Base-by-base conservation (phyloP, 2,329 filamentous ascomycete species). In the Clarireedia monteithiana region DNA sequence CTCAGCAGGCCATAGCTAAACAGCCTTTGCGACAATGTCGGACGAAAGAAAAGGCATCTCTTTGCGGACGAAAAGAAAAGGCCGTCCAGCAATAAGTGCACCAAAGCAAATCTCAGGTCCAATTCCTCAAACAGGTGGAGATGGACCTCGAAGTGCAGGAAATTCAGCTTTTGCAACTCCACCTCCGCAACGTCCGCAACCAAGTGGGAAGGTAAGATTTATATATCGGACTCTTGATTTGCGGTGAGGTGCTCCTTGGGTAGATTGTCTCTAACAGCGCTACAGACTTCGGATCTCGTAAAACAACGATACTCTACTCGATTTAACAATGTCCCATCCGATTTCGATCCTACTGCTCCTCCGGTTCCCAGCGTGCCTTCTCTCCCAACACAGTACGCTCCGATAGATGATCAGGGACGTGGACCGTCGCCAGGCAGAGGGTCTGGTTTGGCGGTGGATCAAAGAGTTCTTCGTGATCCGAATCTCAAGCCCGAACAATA, bases 221-320 rank as follows among this genome's bases (percentile, higher is more conserved):
- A n/a, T 47, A 14, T 45, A n/a, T 34, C 12, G 4, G 30, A 4
- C 20, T 7, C 6, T 42, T 34, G 23, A 12, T 20, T 6, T 49
- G 3, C 9, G n/a, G 10, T 7, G 7, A 23, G 6, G 12, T 54
- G 2, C 9, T 34, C 5, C 3, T 45, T n/a, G 44, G 14, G 45
- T 2, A 40, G 44, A 42, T 42, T 2, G 5, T 39, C 50, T 59
- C 59, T 62, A 50, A 59, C 40, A 34, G 15, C 4, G 30, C 38
- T 39, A 26, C 6, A 70, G 81, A 85, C 83, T 1, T 82, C 82
- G 24, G 92, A 99, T 70, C 77, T 97, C 53, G 91, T 99, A 58
- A 97, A 97, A 75, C 82, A 91, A 64, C 80, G 94, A 64, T 99
- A 97, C 73, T 97, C 94, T 40, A 91, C 91, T 44, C 85, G 92